phyloP scores from a whole-genome alignment of 140 eudicot genomes.

The Artemisia princeps region DNA sequence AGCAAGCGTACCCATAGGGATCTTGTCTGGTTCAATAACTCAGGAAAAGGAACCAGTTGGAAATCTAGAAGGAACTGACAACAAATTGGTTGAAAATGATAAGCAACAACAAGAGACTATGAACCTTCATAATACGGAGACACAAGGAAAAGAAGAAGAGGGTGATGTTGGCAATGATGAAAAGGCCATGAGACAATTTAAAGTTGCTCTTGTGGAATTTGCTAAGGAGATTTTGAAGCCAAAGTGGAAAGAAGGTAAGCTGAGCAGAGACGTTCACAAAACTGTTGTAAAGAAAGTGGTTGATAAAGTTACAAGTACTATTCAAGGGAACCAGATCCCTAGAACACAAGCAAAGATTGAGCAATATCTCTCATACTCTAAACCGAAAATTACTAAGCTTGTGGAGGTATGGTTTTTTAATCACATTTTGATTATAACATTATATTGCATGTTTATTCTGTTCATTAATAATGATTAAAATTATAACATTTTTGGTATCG shows the following conservation, averaged over 20 bases:
- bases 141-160: slow-evolving; percentile 38
- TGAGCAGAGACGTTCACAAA: slow-evolving; percentile 80
- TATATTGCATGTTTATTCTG: slow-evolving; percentile 13
- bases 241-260: slow-evolving; percentile 76
- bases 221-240: slow-evolving; percentile 85
- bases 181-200: slow-evolving; percentile 60
- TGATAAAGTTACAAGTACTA: slow-evolving; percentile 55
- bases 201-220: slow-evolving; percentile 60
- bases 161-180: slow-evolving; percentile 51
- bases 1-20: slow-evolving; percentile 18
- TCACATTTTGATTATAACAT: neutral
- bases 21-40: slow-evolving; percentile 15
- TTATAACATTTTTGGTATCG: too few species aligned
- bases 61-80: slow-evolving; percentile 21
- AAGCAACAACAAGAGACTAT: slow-evolving; percentile 33
- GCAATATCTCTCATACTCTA: slow-evolving; percentile 54
- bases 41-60: slow-evolving; percentile 28
- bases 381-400: slow-evolving; percentile 69
- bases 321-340: slow-evolving; percentile 59
- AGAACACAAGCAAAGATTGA: slow-evolving; percentile 57
- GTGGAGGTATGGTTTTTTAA: slow-evolving; percentile 48
- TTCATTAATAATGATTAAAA: too few species aligned
- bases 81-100: slow-evolving; percentile 21
- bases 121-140: slow-evolving; percentile 1
- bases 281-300: slow-evolving; percentile 77